Conservation (phyloP, 805 yeast genomes). For the Ogataea wickerhamii region DNA sequence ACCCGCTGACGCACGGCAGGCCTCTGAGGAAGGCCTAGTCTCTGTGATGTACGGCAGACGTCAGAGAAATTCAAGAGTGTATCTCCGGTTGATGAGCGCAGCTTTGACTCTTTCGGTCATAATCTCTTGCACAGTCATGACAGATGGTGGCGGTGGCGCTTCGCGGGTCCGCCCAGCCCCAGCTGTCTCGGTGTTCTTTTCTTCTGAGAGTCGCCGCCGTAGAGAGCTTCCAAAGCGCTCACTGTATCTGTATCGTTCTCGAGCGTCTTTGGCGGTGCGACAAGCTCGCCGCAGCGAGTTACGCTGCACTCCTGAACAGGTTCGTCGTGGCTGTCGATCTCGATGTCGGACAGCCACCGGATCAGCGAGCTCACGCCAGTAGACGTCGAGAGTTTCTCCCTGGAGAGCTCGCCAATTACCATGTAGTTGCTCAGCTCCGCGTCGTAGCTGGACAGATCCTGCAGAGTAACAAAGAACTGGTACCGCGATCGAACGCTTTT, state of each 20-base stretch:
- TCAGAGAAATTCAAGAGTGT: slow-evolving; percentile 36
- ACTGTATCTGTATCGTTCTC: slow-evolving; percentile 6
- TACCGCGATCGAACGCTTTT: slow-evolving; percentile 4
- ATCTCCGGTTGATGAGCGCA: slow-evolving; percentile 49
- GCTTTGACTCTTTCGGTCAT: slow-evolving; percentile 50
- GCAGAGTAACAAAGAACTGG: slow-evolving; percentile 26
- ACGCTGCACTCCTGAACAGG: slow-evolving; percentile 19
- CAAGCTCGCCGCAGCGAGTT: slow-evolving; percentile 25
- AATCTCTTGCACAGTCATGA: slow-evolving; percentile 41
- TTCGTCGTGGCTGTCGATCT: slow-evolving; percentile 17
- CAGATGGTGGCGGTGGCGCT: not conserved
- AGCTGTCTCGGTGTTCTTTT: not conserved
- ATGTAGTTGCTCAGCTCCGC: slow-evolving; percentile 16
- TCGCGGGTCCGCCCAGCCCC: not conserved
- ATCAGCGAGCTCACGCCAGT: slow-evolving; percentile 1
- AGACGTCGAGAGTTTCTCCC: slow-evolving; percentile 1
- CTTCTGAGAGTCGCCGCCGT: slow-evolving; percentile 8
- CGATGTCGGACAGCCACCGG: slow-evolving; percentile 15
- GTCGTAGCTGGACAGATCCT: slow-evolving; percentile 14
- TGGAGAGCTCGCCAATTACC: slow-evolving; percentile 24
- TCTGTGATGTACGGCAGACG: no score
- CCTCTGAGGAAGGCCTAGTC: no score
- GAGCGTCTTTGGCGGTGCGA: slow-evolving; percentile 2
- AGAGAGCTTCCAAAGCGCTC: slow-evolving; percentile 22
- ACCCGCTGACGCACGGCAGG: no score